These are phyloP conservation scores for Candida easanensis DNA, from an alignment of 805 yeast species.

Conservation along the genomic window DNA sequence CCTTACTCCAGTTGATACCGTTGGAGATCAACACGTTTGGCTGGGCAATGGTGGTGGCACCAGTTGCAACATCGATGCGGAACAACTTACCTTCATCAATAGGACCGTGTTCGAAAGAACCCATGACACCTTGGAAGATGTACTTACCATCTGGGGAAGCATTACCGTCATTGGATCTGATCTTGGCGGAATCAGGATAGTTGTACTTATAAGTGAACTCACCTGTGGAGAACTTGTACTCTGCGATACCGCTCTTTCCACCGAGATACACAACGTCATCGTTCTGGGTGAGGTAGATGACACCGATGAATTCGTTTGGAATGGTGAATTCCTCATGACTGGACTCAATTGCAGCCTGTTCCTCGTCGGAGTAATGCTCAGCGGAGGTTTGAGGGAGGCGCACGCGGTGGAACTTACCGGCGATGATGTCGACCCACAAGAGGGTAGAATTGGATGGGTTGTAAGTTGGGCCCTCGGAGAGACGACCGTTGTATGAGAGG, in stretches of 20 bases:
- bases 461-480: conserved; percentile 68
- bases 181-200: conserved; percentile 34
- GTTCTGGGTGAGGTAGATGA: conserved; percentile 58
- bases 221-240: conserved; percentile 41
- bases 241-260: conserved; percentile 61
- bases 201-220: conserved; percentile 35
- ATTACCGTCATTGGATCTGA: conserved; percentile 81
- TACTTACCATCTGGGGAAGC: conserved; percentile 69
- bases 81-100: conserved; percentile 52
- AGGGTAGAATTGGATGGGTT: conserved; percentile 51
- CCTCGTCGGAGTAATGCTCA: conserved; percentile 27
- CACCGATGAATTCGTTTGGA: conserved; percentile 56
- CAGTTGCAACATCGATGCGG: conserved; percentile 35
- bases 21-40: conserved; percentile 52
- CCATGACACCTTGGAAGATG: conserved; percentile 82
- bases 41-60: conserved; percentile 31
- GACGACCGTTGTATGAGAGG: conserved; percentile 31
- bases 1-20: conserved; percentile 59
- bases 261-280: conserved; percentile 58
- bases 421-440: conserved; percentile 41
- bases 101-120: conserved; percentile 43
- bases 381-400: conserved; percentile 21
- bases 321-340: conserved; percentile 40
- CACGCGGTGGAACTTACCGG: conserved; percentile 34
- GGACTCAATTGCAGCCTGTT: conserved; percentile 20